Base-by-base conservation (phyloP, 768 basidiomycete genomes). In the Trametes gibbosa region DNA sequence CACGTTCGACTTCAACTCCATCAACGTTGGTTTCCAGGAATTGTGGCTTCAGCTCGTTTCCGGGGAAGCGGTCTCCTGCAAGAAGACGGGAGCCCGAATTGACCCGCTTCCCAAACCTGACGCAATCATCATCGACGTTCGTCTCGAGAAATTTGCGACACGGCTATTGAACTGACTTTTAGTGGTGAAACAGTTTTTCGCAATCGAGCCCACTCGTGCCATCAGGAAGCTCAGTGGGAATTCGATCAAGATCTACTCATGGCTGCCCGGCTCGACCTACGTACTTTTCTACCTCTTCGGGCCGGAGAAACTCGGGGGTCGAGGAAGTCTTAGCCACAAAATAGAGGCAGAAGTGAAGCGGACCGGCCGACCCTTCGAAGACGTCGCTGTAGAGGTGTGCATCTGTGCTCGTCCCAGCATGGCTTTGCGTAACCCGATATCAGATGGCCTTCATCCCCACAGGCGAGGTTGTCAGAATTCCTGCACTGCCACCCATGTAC, bases 401-500 rank as follows among this genome's bases (percentile, higher is more conserved):
- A 24, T 45, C 23, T 3, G 12, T 45, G 2, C 7, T 5, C 2
- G 12, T 3, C 8, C 21, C 34, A 2, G 5, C 35, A 10, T 24
- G 9, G 35, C 34, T 14, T n/a, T 9, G 41, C 16, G n/a, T 25
- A 5, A 34, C 12, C 23, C 7, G n/a, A 27, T 12, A 24, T 23
- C 34, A 63, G 55, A 8, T 61, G 14, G 29, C 29, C 2, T 54
- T 52, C 9, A 6, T n/a, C 0, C 35, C 27, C 16, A 53, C 34
- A 4, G 67, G 59, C n/a, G 39, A 61, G 7, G 27, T 69, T 23
- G 52, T 66, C 5, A n/a, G 42, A 1, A 29, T 63, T 6, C 66
- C 67, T 6, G 66, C 64, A 0, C 19, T 69, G 37, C 66, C 68
- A 27, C 56, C 63, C 3, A 66, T 69, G 58, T 66, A 67, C 27